Conservation (phyloP, 164 flowering plant species). For the Akebia trifoliata region DNA sequence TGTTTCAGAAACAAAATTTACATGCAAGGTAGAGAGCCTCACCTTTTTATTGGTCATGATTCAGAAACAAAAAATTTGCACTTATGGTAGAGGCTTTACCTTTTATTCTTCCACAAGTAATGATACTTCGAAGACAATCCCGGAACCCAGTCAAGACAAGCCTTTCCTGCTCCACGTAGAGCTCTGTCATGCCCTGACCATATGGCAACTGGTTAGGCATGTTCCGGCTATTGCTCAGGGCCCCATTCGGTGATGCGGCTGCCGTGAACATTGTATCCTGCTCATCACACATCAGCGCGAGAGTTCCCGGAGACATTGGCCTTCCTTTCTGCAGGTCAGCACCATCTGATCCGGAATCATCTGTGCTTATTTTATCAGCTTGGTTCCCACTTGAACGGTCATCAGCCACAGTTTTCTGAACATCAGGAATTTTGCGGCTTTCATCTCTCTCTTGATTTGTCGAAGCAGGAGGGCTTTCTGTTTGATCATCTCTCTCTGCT, state of each 20-base stretch:
- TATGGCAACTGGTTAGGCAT: constrained; percentile 36
- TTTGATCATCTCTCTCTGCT: constrained; percentile 32
- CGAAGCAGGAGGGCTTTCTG: constrained; percentile 41
- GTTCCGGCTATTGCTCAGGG: constrained; percentile 25
- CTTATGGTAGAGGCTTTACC: constrained; percentile 44
- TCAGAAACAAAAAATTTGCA: neutral
- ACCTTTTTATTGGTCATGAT: constrained; percentile 70
- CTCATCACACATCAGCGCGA: constrained; percentile 97
- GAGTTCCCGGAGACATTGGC: constrained; percentile 94
- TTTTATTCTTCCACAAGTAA: constrained; percentile 73
- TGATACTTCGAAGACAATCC: constrained; percentile 74
- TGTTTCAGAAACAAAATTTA: neutral
- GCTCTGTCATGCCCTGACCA: constrained; percentile 55
- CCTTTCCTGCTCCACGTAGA: constrained; percentile 79
- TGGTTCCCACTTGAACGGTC: constrained; percentile 46
- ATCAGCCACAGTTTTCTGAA: constrained; percentile 33
- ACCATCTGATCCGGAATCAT: constrained; percentile 57
- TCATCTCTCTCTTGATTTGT: constrained; percentile 38
- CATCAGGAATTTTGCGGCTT: constrained; percentile 37
- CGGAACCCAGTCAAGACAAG: constrained; percentile 64
- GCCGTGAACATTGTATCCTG: constrained; percentile 75
- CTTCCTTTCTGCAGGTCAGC: constrained; percentile 53
- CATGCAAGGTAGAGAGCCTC: constrained; percentile 12
- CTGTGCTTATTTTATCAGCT: constrained; percentile 39
- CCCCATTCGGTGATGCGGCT: constrained; percentile 52